A percentile compares a stretch with the other conserved stretches of the same genome.
These are phyloP conservation scores for Aspergillus cavernicola DNA, from an alignment of 495 filamentous ascomycete genomes.

Conservation along the genomic window DNA sequence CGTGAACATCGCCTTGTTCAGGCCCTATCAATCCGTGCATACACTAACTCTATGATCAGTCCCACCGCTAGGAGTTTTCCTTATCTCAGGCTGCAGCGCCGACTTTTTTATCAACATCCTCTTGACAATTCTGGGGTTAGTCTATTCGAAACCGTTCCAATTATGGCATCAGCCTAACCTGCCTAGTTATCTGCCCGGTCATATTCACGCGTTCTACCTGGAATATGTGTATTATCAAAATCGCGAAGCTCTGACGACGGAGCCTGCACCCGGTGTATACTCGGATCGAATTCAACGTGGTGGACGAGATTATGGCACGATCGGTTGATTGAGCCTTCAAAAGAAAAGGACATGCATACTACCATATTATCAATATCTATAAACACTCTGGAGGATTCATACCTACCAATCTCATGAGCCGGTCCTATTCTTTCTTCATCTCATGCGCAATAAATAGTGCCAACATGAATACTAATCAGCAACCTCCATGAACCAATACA, in stretches of 20 bases:
- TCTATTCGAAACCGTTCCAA: neutral
- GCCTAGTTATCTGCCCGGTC: slow-evolving; percentile 67
- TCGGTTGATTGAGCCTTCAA: slow-evolving; percentile 15
- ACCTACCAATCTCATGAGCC: too few relatives aligned
- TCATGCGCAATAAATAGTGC: too few relatives aligned
- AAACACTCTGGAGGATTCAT: too few relatives aligned
- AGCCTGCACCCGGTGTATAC: slow-evolving; percentile 69
- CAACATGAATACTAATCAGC: too few relatives aligned
- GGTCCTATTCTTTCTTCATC: too few relatives aligned
- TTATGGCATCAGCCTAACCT: neutral
- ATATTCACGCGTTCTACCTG: slow-evolving; percentile 89
- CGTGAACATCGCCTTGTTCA: slow-evolving; percentile 16
- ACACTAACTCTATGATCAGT: slow-evolving; percentile 34
- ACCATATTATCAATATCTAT: too few relatives aligned
- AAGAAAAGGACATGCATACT: too few relatives aligned
- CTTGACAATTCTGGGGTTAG: slow-evolving; percentile 59
- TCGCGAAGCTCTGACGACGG: slow-evolving; percentile 48
- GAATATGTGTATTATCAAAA: slow-evolving; percentile 84
- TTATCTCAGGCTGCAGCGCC: slow-evolving; percentile 60
- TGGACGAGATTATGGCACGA: slow-evolving; percentile 54
- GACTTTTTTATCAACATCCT: slow-evolving; percentile 64
- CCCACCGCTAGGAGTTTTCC: slow-evolving; percentile 60
- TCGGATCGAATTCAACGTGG: slow-evolving; percentile 74
- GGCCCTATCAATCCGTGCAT: neutral
- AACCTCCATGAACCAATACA: too few relatives aligned